Base-by-base conservation (phyloP, 2,329 filamentous ascomycete genomes). In the Microascus cirrosus region DNA sequence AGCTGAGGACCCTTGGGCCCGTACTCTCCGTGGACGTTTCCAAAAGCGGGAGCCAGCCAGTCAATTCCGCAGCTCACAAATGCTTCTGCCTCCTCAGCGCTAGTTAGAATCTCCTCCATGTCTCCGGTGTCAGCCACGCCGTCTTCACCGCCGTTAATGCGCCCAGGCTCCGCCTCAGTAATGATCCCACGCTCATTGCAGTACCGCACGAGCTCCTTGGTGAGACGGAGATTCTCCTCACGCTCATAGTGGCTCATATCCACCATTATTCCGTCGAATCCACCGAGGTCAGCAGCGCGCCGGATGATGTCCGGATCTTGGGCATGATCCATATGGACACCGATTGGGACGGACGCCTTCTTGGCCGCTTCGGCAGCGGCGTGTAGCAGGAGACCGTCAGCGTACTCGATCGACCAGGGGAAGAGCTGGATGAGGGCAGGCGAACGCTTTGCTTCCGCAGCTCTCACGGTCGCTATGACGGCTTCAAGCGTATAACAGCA, bases 21-120 rank as follows among this genome's bases (percentile, higher is more conserved):
- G 69, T 90, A 90, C 63, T 85, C 81, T 5, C 87, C 87, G 70
- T 90, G 87, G 52, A 90, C 83, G 64, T 90, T 90, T 3, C 87
- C 87, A 70, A 90, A 88, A 0, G 85, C 85, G 0, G 87, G 87
- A 2, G 87, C 87, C 18, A 91, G 73, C 73, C 85, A 86, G 64
- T 90, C 84, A 65, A 90, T 87, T 0, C 86, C 87, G 12, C 85
- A 87, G 2, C 74, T 78, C 3, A 89, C 78, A 63, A 90, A 90
- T 64, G 87, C 82, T 61, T 83, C 77, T 6, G 84, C 85, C 70
- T 90, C 81, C 61, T 87, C 84, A 0, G 82, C 78, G 0, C 84
- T 89, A 1, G 39, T 45, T 3, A 45, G 39, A n/a, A 45, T 53
- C 63, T 78, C 68, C 81, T 75, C 63, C 58, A 74, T 58, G 68